Evolutionary conservation across 2,329 filamentous ascomycete species (phyloP).

Genomic region (Macroventuria anomochaeta): DNA sequence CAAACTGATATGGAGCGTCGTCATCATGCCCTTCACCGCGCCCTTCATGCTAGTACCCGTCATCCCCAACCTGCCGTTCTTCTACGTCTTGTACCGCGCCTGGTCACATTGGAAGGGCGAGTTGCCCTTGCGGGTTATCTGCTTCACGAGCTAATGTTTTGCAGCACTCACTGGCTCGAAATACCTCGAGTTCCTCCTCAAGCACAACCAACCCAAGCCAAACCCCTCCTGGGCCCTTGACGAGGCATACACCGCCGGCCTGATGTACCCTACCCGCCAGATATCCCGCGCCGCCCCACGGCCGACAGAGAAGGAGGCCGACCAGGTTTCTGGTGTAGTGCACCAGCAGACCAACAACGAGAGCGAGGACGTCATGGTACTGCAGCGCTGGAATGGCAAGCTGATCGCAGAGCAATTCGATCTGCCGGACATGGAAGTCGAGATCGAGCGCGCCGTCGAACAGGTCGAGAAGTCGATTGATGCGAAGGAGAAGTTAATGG

Average conservation of each 20-base stretch:
- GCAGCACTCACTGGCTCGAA: conserved; percentile 79
- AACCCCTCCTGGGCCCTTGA: conserved; percentile 74
- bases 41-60: conserved; percentile 86
- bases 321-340: conserved; percentile 48
- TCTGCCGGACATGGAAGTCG: conserved; percentile 60
- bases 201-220: conserved; percentile 72
- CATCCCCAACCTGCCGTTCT: conserved; percentile 93
- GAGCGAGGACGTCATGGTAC: conserved; percentile 56
- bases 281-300: conserved; percentile 48
- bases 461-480: conserved; percentile 57
- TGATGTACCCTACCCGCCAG: conserved; percentile 53
- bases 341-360: conserved; percentile 50
- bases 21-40: conserved; percentile 69
- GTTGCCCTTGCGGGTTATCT: no score
- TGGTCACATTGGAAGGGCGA: conserved; percentile 55
- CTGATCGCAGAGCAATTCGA: conserved; percentile 58
- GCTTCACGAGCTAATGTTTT: not conserved
- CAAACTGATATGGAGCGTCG: conserved; percentile 76
- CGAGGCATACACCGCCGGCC: conserved; percentile 69
- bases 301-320: conserved; percentile 48
- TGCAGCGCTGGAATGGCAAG: conserved; percentile 59
- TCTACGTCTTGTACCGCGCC: conserved; percentile 89
- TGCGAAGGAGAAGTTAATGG: conserved; percentile 43
- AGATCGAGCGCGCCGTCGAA: conserved; percentile 60
- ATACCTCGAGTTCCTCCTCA: conserved; percentile 81